Conservation (phyloP, 2,329 filamentous ascomycete species). For the Cladosporium halotolerans region DNA sequence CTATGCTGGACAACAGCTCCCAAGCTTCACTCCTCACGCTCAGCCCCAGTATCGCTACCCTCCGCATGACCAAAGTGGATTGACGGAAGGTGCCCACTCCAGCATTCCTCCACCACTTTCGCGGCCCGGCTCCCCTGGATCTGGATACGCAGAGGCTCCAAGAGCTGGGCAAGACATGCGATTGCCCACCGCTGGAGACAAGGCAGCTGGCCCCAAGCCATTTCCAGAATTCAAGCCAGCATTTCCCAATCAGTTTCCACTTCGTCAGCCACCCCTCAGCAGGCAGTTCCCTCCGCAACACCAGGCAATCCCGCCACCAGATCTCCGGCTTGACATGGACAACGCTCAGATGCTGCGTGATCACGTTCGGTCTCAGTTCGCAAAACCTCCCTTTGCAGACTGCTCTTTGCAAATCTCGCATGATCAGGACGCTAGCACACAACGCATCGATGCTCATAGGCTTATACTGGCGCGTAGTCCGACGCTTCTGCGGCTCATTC, state of each 20-base stretch:
- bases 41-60: constrained; percentile 22
- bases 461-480: constrained; percentile 28
- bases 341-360: constrained; percentile 27
- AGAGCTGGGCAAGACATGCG: constrained; percentile 3
- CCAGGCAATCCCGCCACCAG: constrained; percentile 15
- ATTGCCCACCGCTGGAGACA: not conserved
- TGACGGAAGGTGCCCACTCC: constrained; percentile 11
- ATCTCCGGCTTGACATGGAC: constrained; percentile 18
- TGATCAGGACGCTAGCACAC: constrained; percentile 12
- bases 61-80: constrained; percentile 21
- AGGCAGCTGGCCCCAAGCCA: not conserved
- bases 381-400: constrained; percentile 25
- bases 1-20: constrained; percentile 4
- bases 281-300: constrained; percentile 3
- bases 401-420: constrained; percentile 27
- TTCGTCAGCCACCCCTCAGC: constrained; percentile 1
- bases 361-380: constrained; percentile 25
- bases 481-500: constrained; percentile 22
- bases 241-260: constrained; percentile 1
- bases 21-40: not conserved
- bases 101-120: not conserved
- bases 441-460: constrained; percentile 25
- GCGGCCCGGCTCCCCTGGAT: constrained; percentile 7
- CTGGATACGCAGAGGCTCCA: not conserved
- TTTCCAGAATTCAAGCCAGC: not conserved